Percentiles rank a stretch among this genome's conserved stretches.
These are phyloP conservation scores for Pseudogymnoascus verrucosus DNA, from an alignment of 2,329 filamentous ascomycete species.

Conservation along the genomic window DNA sequence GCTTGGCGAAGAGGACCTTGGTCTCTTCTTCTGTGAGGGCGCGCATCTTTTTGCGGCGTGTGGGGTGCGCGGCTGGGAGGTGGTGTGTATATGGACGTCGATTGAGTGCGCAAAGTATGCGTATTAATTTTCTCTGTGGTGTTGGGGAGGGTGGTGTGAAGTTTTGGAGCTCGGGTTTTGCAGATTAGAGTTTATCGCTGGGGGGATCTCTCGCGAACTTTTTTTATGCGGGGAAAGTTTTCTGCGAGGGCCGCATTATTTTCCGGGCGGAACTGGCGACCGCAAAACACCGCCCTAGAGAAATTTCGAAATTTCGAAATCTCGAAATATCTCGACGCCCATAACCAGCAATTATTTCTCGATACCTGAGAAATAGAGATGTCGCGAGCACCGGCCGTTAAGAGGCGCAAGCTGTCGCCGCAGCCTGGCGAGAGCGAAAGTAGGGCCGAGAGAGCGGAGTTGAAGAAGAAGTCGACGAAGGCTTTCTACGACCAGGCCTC, in stretches of 20 bases:
- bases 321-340: not conserved
- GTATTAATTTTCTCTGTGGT: not conserved
- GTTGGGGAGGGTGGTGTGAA: not conserved
- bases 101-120: conserved; percentile 4
- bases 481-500: conserved; percentile 64
- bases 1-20: conserved; percentile 79
- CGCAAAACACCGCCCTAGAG: conserved; percentile 17
- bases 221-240: conserved; percentile 22
- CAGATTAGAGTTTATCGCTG: conserved; percentile 4
- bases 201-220: conserved; percentile 4
- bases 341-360: not conserved
- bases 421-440: conserved; percentile 35
- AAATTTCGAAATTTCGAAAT: conserved; percentile 12
- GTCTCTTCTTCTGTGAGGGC: conserved; percentile 73
- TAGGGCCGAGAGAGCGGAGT: conserved; percentile 17
- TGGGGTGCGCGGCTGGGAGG: too few species aligned
- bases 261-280: conserved; percentile 8
- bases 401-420: conserved; percentile 52
- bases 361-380: conserved; percentile 15
- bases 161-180: not conserved
- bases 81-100: too few species aligned
- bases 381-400: conserved; percentile 32
- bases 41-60: conserved; percentile 67
- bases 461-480: conserved; percentile 14
- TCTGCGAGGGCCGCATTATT: conserved; percentile 20